Evolutionary conservation across 2,329 filamentous ascomycete genomes (phyloP), one percentile per base, ranked within the genome.

Genomic region (Exophiala alcalophila): DNA sequence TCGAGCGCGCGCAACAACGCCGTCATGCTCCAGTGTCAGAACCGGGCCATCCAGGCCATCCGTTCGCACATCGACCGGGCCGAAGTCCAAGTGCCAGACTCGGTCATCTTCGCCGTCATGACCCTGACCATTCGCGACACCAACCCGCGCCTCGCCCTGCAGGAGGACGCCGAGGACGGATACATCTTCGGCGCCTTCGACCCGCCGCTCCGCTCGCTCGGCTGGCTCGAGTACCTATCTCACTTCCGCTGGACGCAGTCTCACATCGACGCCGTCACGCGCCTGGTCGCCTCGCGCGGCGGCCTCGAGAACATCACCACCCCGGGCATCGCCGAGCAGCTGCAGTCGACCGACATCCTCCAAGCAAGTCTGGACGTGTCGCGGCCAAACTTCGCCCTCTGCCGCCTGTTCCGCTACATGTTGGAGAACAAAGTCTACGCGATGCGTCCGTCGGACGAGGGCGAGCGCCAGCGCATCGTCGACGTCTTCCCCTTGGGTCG

Each of bases 321-420:
- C 5, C 44, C 44, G 2, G 39, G 44, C 18, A 29, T 45, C 11
- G 40, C 45, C 12, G 45, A 44, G 12, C 40, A 40, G 15, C 26
- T 44, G n/a, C 45, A 48, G 25, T 36, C 36, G 5, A 48, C 34
- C 1, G 45, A 48, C 35, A 40, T 48, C 14, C 12, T 48, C 14
- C 45, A 44, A 12, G 25, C 45, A 9, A 44, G 38, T 12, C 5
- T 42, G 15, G 16, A 26, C 7, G 16, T 47, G 8, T 11, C 27
- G 3, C 27, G n/a, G 18, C 44, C 44, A 12, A 28, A 28, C 20
- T 42, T 47, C 20, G 29, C 38, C 9, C 32, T 47, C 12, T 10
- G 33, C 16, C 28, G 24, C 14, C 32, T 38, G 4, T 47, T 42
- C 33, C 14, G 26, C 18, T 33, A 47, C 18, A 33, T 42, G 2